These are phyloP conservation scores for Pholiota adiposa DNA, from an alignment of 1,284 basidiomycete genomes.

Conservation along the genomic window DNA sequence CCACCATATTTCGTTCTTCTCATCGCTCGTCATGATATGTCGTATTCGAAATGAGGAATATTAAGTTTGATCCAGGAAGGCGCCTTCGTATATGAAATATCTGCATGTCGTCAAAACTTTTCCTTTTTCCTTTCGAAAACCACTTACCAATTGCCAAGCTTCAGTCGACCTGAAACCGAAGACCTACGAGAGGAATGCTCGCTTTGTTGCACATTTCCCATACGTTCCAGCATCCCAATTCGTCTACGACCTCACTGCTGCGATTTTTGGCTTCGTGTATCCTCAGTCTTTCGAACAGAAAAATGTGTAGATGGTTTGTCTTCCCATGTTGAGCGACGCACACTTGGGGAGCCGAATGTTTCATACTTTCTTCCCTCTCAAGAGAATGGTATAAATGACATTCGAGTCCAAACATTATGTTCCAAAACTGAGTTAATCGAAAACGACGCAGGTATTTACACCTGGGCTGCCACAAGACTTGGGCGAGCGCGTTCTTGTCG, in stretches of 20 bases:
- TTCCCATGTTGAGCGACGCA: constrained; percentile 38
- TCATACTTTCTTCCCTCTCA: constrained; percentile 79
- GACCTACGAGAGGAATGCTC: constrained; percentile 52
- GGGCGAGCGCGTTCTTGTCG: constrained; percentile 52
- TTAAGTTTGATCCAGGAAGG: constrained; percentile 44
- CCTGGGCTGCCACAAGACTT: constrained; percentile 62
- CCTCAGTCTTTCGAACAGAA: neutral
- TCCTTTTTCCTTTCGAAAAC: neutral
- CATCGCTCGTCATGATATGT: constrained; percentile 73
- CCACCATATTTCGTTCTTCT: constrained; percentile 70
- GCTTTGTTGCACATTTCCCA: constrained; percentile 57
- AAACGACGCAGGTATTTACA: constrained; percentile 61
- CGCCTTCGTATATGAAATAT: constrained; percentile 44
- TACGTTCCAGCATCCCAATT: constrained; percentile 73
- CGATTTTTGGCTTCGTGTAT: constrained; percentile 51
- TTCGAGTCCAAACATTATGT: constrained; percentile 48
- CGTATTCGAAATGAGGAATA: constrained; percentile 43
- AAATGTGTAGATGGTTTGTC: neutral
- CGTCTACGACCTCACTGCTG: constrained; percentile 47
- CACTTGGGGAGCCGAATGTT: constrained; percentile 66
- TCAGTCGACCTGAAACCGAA: constrained; percentile 45
- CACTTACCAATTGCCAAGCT: constrained; percentile 54
- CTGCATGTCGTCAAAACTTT: constrained; percentile 21
- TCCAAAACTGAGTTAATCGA: neutral
- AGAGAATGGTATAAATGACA: constrained; percentile 80